Conservation (phyloP, 148 eudicot genomes). For the Suaeda aralocaspica region DNA sequence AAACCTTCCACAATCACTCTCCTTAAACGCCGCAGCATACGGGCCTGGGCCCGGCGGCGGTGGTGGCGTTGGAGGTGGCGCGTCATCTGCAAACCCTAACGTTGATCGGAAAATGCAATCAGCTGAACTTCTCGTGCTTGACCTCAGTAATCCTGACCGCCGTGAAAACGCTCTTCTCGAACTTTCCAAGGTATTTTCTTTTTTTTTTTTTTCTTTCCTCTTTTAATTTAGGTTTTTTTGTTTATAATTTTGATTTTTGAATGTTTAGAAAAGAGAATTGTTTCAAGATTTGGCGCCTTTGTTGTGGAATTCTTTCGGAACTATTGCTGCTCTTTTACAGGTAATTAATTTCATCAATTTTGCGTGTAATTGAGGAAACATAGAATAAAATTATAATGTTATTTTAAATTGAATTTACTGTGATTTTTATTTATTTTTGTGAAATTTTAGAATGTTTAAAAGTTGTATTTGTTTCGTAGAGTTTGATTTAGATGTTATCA, state of each 20-base stretch:
- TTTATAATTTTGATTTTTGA: background rate
- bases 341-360: constrained; percentile 21
- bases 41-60: constrained; percentile 25
- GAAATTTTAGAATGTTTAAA: background rate
- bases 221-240: constrained; percentile 20
- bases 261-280: constrained; percentile 68
- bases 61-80: background rate
- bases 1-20: constrained; percentile 45
- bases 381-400: too few relatives aligned
- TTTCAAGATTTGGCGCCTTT: constrained; percentile 94
- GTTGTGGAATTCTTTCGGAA: constrained; percentile 92
- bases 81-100: constrained; percentile 23
- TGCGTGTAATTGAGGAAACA: background rate
- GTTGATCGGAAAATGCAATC: constrained; percentile 71
- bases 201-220: background rate
- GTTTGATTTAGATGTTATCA: too few relatives aligned
- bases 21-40: constrained; percentile 39
- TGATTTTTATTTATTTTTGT: too few relatives aligned
- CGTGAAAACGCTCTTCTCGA: constrained; percentile 89
- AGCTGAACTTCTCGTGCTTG: constrained; percentile 77
- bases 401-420: too few relatives aligned
- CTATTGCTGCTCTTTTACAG: constrained; percentile 92
- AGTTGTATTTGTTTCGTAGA: background rate
- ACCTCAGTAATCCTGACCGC: constrained; percentile 79
- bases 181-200: constrained; percentile 65